These are phyloP conservation scores for Xylariaceae sp. DNA, from an alignment of 2,329 filamentous ascomycete species.

Conservation along the genomic window DNA sequence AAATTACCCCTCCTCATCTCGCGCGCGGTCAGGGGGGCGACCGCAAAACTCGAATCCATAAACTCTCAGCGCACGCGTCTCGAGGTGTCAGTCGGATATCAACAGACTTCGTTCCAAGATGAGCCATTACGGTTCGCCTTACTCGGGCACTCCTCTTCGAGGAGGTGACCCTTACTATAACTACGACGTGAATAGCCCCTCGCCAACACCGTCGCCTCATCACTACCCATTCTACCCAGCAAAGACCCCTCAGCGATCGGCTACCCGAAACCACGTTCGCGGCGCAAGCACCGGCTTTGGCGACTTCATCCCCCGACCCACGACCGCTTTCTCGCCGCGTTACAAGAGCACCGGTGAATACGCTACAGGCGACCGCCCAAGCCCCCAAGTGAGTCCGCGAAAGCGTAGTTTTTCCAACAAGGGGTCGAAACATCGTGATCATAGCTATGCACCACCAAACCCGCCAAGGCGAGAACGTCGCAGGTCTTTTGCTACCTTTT, in stretches of 20 bases:
- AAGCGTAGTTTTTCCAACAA: constrained; percentile 47
- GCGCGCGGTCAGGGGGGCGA: constrained; percentile 31
- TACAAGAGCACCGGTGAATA: constrained; percentile 69
- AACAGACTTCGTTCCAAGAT: constrained; percentile 41
- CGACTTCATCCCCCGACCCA: constrained; percentile 48
- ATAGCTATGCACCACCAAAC: constrained; percentile 37
- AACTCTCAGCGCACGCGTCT: constrained; percentile 12
- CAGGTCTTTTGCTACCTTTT: constrained; percentile 64
- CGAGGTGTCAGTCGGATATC: constrained; percentile 40
- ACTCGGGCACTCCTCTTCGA: constrained; percentile 53
- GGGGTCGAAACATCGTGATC: constrained; percentile 48
- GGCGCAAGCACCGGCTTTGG: constrained; percentile 51
- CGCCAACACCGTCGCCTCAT: constrained; percentile 63
- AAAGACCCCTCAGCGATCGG: constrained; percentile 59
- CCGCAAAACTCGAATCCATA: constrained; percentile 17
- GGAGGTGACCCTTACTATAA: constrained; percentile 55
- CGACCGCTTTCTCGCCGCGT: constrained; percentile 63
- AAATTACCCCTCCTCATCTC: constrained; percentile 4
- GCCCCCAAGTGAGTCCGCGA: constrained; percentile 65
- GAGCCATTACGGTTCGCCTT: constrained; percentile 50
- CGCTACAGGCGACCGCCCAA: constrained; percentile 55
- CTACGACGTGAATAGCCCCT: constrained; percentile 60
- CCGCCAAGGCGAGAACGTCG: constrained; percentile 59
- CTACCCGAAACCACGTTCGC: constrained; percentile 60
- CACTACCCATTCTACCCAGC: constrained; percentile 56